phyloP scores from a whole-genome alignment of 108 stramenopile species.

The Aureococcus anophagefferens region DNA sequence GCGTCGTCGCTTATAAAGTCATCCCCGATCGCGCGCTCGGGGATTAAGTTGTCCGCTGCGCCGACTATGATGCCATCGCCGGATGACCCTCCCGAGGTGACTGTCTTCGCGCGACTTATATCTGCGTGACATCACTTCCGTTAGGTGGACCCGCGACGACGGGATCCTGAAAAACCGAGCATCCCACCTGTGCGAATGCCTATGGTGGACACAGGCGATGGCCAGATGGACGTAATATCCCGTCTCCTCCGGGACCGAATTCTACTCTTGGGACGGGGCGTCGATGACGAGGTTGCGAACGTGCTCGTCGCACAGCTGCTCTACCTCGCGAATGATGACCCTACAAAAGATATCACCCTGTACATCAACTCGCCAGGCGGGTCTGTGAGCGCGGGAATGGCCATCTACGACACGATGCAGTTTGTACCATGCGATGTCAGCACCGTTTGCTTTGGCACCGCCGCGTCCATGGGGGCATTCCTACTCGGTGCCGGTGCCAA shows the following conservation, averaged over 20 bases:
- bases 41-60: no score
- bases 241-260: conserved; percentile 68
- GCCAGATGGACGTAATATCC: conserved; percentile 81
- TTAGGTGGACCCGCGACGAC: conserved; percentile 63
- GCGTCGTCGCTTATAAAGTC: no score
- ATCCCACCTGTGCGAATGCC: conserved; percentile 52
- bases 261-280: not conserved
- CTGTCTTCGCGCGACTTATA: no score
- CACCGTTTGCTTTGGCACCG: conserved; percentile 94
- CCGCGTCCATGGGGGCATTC: conserved; percentile 90
- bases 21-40: no score
- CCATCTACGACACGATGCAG: conserved; percentile 94
- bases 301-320: conserved; percentile 75
- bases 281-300: no score
- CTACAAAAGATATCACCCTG: conserved; percentile 79
- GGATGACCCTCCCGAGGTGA: no score
- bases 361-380: conserved; percentile 93
- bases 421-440: conserved; percentile 86
- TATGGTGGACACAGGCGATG: conserved; percentile 58
- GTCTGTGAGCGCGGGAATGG: conserved; percentile 73
- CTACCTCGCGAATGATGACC: conserved; percentile 86
- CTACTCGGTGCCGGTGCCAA: conserved; percentile 77
- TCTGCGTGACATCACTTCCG: no score
- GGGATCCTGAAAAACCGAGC: conserved; percentile 61
- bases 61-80: no score